phyloP scores from a whole-genome alignment of 306 rosid species.

The Macrotyloma uniflorum region DNA sequence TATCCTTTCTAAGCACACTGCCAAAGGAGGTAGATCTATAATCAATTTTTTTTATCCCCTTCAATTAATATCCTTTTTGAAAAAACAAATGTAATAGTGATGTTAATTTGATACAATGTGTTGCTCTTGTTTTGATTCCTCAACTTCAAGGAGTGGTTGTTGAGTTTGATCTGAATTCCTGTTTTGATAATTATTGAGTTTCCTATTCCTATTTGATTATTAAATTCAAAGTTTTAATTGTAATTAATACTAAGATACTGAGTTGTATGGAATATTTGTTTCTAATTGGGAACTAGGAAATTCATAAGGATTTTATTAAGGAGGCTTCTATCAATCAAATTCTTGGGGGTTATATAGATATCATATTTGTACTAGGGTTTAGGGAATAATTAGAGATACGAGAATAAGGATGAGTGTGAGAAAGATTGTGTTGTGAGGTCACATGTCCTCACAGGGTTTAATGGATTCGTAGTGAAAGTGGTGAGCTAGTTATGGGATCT shows the following conservation, averaged over 20 bases:
- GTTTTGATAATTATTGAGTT: constrained; percentile 22
- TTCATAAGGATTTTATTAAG: constrained; percentile 2
- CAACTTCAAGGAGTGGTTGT: neutral
- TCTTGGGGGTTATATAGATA: neutral
- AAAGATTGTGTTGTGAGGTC: constrained; percentile 4
- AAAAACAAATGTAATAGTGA: constrained; percentile 10
- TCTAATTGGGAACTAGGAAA: neutral
- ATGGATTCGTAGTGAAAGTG: neutral
- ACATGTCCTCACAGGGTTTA: neutral
- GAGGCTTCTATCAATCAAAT: neutral
- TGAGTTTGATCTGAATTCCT: constrained; percentile 18
- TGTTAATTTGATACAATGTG: constrained; percentile 25
- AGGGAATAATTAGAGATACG: neutral
- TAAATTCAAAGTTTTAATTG: neutral
- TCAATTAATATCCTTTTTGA: neutral
- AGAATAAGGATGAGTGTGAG: neutral
- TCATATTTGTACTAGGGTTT: neutral
- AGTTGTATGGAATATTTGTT: constrained; percentile 13
- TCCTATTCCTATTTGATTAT: constrained; percentile 28
- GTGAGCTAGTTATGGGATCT: neutral
- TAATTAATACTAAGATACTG: neutral
- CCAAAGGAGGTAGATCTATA: constrained; percentile 69
- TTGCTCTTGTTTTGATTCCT: neutral
- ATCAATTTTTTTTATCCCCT: neutral
- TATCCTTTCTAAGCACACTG: constrained; percentile 71